Percentiles rank a stretch among this genome's conserved stretches.
Conservation (phyloP, 192 early-diverging fungal genomes). For the Entomortierella chlamydospora region DNA sequence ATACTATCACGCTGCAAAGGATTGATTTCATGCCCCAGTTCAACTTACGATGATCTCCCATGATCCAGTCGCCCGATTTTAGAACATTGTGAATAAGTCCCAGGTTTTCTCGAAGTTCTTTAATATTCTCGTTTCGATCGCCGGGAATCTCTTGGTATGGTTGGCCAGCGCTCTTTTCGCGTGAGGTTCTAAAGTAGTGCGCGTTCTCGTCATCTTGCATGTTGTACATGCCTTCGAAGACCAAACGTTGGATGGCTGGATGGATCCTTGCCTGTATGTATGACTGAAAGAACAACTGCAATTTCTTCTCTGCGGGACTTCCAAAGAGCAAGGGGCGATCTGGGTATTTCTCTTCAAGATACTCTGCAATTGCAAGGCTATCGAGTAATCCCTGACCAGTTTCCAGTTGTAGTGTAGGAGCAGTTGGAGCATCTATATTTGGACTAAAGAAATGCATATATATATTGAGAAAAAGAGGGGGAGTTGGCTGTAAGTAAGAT, state of each 20-base stretch:
- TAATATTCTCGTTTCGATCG: constrained; percentile 21
- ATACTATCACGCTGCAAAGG: no score
- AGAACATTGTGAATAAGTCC: constrained; percentile 33
- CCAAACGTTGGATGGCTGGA: constrained; percentile 37
- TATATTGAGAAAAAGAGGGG: background rate
- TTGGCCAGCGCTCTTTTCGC: constrained; percentile 48
- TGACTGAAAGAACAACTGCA: constrained; percentile 58
- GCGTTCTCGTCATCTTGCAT: constrained; percentile 31
- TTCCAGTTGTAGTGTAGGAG: constrained; percentile 52
- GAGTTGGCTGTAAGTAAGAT: no score
- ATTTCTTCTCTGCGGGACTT: constrained; percentile 33
- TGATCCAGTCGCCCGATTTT: constrained; percentile 31
- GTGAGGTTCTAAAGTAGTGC: constrained; percentile 50
- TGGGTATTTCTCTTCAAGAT: constrained; percentile 68
- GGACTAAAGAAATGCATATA: background rate
- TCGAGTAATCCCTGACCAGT: constrained; percentile 55
- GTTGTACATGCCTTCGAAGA: constrained; percentile 37
- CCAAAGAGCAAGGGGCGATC: constrained; percentile 59
- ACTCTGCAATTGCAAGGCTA: constrained; percentile 67
- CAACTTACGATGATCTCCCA: constrained; percentile 55
- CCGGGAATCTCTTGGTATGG: constrained; percentile 48
- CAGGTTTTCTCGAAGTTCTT: constrained; percentile 35
- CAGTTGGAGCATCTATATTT: constrained; percentile 46
- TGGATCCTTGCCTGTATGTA: constrained; percentile 47
- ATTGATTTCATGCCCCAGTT: no score